Evolutionary conservation across 2,329 filamentous ascomycete species (phyloP), one percentile per base, ranked within the genome.

Genomic region (Pseudogymnoascus sp.): DNA sequence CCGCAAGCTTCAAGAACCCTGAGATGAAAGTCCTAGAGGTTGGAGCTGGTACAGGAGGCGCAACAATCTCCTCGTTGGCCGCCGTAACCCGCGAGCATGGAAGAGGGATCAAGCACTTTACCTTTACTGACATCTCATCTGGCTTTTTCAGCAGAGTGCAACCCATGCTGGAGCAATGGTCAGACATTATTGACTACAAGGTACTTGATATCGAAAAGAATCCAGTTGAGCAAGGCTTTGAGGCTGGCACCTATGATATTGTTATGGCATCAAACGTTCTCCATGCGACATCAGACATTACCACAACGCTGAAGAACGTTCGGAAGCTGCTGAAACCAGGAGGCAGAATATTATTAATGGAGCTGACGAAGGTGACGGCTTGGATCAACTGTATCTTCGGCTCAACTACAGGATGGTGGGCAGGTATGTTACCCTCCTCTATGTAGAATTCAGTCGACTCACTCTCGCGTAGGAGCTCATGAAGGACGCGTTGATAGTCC

Each of bases 211-310:
- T 74, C 4, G 67, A 61, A 16, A 65, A 66, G 9, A 62, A 68
- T 22, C 65, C 69, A 5, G 32, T 50, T 0, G 50, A 61, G 1
- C 74, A 76, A 41, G 74, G 70, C 0, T 75, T 72, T 43, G 22
- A 62, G 0, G 64, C 62, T 0, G 61, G 43, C 1, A 62, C 65
- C 0, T 76, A 72, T 61, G 75, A 77, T 39, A 9, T 77, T 4
- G 60, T 77, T 18, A 63, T 76, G 16, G 74, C 74, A 1, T 67
- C 70, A 11, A 69, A 71, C 37, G 70, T 74, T 6, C 65, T 79
- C 0, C 73, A 76, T 58, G 73, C 74, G 1, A 76, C 74, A 37
- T 22, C 30, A 6, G 68, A 20, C 37, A 65, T 71, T 6, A 16
- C 28, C 2, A 37, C 62, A 3, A 69, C 68, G 0, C 43, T 72